phyloP scores from a whole-genome alignment of 306 rosid genomes.

The Potentilla sterilis region DNA sequence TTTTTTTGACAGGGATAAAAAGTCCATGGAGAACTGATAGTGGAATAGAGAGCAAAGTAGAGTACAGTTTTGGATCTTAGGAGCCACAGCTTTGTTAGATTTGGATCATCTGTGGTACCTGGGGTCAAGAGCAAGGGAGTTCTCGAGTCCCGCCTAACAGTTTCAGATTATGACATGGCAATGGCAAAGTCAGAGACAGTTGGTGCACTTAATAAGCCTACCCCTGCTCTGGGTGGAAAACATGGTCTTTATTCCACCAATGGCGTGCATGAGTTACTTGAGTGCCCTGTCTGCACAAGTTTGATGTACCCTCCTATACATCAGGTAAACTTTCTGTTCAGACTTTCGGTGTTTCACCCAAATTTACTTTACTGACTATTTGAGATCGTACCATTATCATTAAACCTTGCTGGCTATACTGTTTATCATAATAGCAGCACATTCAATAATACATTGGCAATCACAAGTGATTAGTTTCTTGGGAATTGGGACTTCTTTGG shows the following conservation, averaged over 20 bases:
- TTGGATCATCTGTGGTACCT: conserved; percentile 60
- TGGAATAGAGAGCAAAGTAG: conserved; percentile 26
- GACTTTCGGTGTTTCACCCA: background rate
- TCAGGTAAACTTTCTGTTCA: conserved; percentile 56
- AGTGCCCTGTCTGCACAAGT: conserved; percentile 79
- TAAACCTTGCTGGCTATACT: background rate
- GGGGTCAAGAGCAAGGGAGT: conserved; percentile 69
- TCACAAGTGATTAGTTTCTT: background rate
- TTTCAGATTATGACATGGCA: conserved; percentile 54
- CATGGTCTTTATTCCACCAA: conserved; percentile 59
- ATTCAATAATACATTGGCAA: background rate
- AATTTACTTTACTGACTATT: background rate
- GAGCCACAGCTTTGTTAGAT: conserved; percentile 29
- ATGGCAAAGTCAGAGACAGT: conserved; percentile 54
- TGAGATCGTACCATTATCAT: background rate
- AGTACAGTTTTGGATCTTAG: conserved; percentile 16
- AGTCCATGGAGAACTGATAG: conserved; percentile 22
- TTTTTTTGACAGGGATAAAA: conserved; percentile 35
- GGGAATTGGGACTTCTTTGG: background rate
- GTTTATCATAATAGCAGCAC: background rate
- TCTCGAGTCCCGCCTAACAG: conserved; percentile 48
- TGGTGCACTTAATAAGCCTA: conserved; percentile 41
- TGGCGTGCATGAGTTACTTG: conserved; percentile 79
- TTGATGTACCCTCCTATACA: conserved; percentile 95
- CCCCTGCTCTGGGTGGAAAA: conserved; percentile 48